Evolutionary conservation across 2,329 filamentous ascomycete species (phyloP), one percentile per base, ranked within the genome.

Genomic region (Diaporthe sp.): DNA sequence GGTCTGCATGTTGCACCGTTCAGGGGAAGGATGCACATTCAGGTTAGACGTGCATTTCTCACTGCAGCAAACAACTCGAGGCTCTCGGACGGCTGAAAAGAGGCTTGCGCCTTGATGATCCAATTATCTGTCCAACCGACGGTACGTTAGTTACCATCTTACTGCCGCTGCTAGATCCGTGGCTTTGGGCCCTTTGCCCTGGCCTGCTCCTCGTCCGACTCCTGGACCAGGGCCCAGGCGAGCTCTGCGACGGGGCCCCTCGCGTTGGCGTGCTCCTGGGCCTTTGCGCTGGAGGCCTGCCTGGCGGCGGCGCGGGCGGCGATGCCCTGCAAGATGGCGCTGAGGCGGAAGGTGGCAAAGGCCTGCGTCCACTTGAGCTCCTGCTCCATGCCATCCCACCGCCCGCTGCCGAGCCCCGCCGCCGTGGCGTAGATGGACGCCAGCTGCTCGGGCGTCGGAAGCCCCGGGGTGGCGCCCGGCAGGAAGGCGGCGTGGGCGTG

Each of bases 241-340:
- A 94, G 88, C 84, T 95, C 89, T 0, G 93, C 95, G 87, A 96
- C 91, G 31, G 94, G 92, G 61, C 87, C 88, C 85, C 94, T 92
- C 83, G 91, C 90, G 73, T 86, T 86, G 0, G 89, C 95, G 84
- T 98, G 94, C 57, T 92, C 89, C 79, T 88, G 90, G 9, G 97
- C 97, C 82, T 94, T 91, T 75, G 91, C 94, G 83, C 95, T 98
- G 85, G 95, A 98, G 51, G 97, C 97, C 88, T 98, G 96, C 67
- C 96, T 88, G 65, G 90, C 86, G 37, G 97, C 97, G 83, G 94
- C 94, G 78, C 97, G 88, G 68, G 97, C 97, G 67, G 96, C 96
- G 82, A 99, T 98, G 4, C 97, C 97, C 87, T 99, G 97, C 79
- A 88, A 90, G 77, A 94, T 92, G 70, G 88, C 91, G 42, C 91